Base-by-base conservation (phyloP, 2,329 filamentous ascomycete species). In the Fonsecaea erecta region DNA sequence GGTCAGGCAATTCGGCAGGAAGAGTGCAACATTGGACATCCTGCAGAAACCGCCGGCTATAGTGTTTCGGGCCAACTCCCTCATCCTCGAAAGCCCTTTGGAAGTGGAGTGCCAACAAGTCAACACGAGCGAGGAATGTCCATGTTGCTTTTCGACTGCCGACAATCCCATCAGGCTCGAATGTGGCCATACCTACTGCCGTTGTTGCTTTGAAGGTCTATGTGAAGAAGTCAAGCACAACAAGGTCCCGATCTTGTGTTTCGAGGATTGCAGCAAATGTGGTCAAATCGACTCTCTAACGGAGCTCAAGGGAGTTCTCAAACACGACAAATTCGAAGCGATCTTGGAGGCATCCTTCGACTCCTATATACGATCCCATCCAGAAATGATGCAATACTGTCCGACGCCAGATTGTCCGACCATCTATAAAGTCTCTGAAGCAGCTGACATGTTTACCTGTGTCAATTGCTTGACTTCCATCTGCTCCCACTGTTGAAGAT, bases 141-240 rank as follows among this genome's bases (percentile, higher is more conserved):
- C 61, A 16, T 59, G 18, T 14, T 67, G 65, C 40, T 51, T 64
- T 11, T 21, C 32, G 6, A 30, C 34, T 8, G 43, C 37, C 12
- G 43, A 58, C 3, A 11, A 53, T 18, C 52, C 64, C 2, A 35
- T 67, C 43, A 21, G 32, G 30, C 61, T 67, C 11, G 11, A 21
- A 35, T 67, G 61, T 35, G 61, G 65, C 0, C 65, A 67, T 53
- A 18, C n/a, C 3, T 64, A 54, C 57, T 67, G 65, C 40, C 57
- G 53, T 7, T 37, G 24, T 18, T 67, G 65, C 26, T 62, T 67
- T n/a, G 56, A 61, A 28, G 28, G 11, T 34, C 60, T 64, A 37
- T 64, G 61, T 35, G 43, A 34, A 21, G 51, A 32, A 35, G 32
- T n/a, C 11, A 40, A 24, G 1, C 34, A 24, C n/a, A 24, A 28